Base-by-base conservation (phyloP, 1,284 basidiomycete genomes). In the Exobasidium cylindrosporum region DNA sequence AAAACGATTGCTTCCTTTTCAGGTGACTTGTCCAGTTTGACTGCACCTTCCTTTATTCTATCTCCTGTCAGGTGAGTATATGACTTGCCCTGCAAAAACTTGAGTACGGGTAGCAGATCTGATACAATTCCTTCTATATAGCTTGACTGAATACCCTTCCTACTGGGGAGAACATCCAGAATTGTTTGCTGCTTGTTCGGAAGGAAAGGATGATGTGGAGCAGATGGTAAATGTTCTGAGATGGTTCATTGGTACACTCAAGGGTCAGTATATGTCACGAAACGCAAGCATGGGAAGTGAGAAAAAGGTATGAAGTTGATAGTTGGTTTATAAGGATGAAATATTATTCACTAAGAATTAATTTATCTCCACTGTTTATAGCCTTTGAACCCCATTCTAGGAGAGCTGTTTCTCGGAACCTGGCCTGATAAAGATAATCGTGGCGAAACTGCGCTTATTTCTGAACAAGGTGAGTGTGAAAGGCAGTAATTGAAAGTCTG, bases 391-490 rank as follows among this genome's bases (percentile, higher is more conserved):
- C 94, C 94, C 40, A 91, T 95, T 13, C 88, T 97, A 29, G 94
- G 93, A 81, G 82, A 83, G 79, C 83, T 93, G 44, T 97, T 97
- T 83, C 92, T 93, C 70, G 95, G 95, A 54, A 81, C 84, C 65
- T 98, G 95, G 94, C 90, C 92, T 0, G 88, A 90, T 76, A 83
- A 83, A 67, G 83, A 87, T 65, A 87, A 86, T n/a, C 87, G 89
- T 24, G 91, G 91, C n/a, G 86, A 89, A 80, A 94, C 91, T 14
- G 84, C 84, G 52, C 85, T 98, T 30, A 85, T 90, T 43, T 91
- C 95, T n/a, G 95, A 98, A 83, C 95, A 98, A 82, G 94, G 97
- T 57, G 95, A 92, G 29, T 50, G n/a, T n/a, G n/a, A n/a, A n/a
- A n/a, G n/a, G n/a, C n/a, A n/a, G n/a, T n/a, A n/a, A n/a, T n/a